phyloP scores from a whole-genome alignment of 345 rosid species.

The Adansonia digitata region DNA sequence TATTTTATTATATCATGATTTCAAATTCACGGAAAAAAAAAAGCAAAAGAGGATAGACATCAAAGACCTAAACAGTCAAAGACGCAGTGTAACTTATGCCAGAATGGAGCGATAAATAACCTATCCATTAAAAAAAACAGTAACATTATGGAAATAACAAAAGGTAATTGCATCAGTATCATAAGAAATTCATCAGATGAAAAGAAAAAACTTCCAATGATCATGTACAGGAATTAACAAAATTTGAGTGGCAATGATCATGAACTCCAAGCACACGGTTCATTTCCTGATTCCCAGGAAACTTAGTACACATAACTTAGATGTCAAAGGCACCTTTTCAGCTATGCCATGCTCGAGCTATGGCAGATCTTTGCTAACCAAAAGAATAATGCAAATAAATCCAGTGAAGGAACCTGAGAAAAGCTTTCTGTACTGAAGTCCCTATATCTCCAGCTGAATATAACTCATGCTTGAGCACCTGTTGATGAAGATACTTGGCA shows the following conservation, averaged over 20 bases:
- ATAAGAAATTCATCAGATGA: neutral
- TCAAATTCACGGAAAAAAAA: neutral
- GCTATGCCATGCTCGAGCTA: conserved; percentile 1
- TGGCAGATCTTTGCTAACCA: neutral
- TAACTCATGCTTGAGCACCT: conserved; percentile 58
- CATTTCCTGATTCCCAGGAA: conserved; percentile 5
- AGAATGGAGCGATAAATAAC: conserved; percentile 3
- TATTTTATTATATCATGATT: neutral
- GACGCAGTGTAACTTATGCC: neutral
- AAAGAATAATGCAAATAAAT: neutral
- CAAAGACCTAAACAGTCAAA: neutral
- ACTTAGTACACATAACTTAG: neutral
- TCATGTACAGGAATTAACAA: neutral
- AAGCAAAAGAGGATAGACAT: neutral
- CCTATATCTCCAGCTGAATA: conserved; percentile 67
- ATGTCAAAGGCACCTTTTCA: neutral
- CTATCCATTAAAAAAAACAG: neutral
- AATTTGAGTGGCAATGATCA: neutral
- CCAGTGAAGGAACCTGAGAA: conserved; percentile 52
- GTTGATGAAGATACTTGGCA: conserved; percentile 78
- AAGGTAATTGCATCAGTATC: neutral
- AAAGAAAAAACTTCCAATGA: neutral
- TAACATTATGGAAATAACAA: neutral
- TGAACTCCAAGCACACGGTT: neutral
- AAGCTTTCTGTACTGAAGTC: conserved; percentile 58